phyloP scores from a whole-genome alignment of 768 basidiomycete genomes.

The Collybiopsis confluens region DNA sequence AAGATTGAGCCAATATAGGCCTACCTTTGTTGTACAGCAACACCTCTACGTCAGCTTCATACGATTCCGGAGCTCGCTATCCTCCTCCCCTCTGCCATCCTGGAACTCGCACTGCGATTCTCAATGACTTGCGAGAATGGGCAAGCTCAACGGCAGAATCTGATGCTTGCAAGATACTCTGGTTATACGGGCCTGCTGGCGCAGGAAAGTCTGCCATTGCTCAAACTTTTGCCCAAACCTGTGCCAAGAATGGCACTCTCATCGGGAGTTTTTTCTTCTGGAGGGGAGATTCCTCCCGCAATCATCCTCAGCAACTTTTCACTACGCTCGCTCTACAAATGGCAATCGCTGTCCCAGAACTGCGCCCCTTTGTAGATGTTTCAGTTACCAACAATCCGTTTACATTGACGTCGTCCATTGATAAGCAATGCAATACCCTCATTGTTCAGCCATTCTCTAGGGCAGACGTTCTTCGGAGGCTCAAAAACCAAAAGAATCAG shows the following conservation, averaged over 20 bases:
- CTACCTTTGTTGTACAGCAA: neutral
- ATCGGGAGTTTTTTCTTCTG: neutral
- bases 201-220: neutral
- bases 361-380: too few species aligned
- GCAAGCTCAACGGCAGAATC: neutral
- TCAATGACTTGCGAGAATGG: too few species aligned
- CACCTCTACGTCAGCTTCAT: too few species aligned
- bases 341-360: too few species aligned
- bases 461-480: too few species aligned
- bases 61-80: too few species aligned
- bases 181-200: neutral
- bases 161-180: neutral
- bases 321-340: neutral
- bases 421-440: neutral
- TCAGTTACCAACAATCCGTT: too few species aligned
- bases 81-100: too few species aligned
- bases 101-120: too few species aligned
- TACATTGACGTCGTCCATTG: neutral
- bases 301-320: neutral
- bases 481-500: neutral
- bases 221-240: neutral
- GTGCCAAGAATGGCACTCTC: neutral
- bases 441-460: neutral
- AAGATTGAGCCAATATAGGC: neutral
- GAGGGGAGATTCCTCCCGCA: neutral